phyloP scores from a whole-genome alignment of 257 asterid species.

The Craterostigma plantagineum region DNA sequence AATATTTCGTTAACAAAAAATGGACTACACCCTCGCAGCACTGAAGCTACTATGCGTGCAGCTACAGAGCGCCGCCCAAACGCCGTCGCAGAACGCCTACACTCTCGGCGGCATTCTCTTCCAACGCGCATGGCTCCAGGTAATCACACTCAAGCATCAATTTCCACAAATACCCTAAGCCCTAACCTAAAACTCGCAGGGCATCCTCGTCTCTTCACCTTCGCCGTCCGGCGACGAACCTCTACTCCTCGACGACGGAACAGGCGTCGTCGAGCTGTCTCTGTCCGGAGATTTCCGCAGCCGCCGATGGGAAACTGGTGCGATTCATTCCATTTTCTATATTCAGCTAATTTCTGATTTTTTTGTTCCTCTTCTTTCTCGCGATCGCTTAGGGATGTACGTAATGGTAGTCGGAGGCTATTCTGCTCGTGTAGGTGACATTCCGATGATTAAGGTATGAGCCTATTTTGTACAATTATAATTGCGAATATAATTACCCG shows the following conservation, averaged over 20 bases:
- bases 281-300: slow-evolving; percentile 22
- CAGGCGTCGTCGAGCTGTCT: slow-evolving; percentile 40
- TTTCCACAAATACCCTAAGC: slow-evolving; percentile 13
- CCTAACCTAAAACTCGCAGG: slow-evolving; percentile 22
- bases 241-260: slow-evolving; percentile 57
- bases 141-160: slow-evolving; percentile 1
- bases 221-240: slow-evolving; percentile 13
- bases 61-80: slow-evolving; percentile 27
- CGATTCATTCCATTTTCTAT: background rate
- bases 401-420: slow-evolving; percentile 84
- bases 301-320: slow-evolving; percentile 44
- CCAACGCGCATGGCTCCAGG: slow-evolving; percentile 98
- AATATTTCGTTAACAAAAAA: background rate
- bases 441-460: slow-evolving; percentile 52
- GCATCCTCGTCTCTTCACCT: slow-evolving; percentile 41
- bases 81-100: slow-evolving; percentile 27
- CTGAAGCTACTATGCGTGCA: slow-evolving; percentile 61
- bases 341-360: background rate
- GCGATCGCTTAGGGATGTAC: slow-evolving; percentile 82
- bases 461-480: too few relatives aligned
- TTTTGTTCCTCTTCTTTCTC: background rate
- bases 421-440: slow-evolving; percentile 19
- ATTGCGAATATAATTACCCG: too few relatives aligned
- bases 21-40: slow-evolving; percentile 80
- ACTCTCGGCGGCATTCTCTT: slow-evolving; percentile 65